Base-by-base conservation (phyloP, 1,139 yeast genomes). In the Pneumocystis jirovecii region DNA sequence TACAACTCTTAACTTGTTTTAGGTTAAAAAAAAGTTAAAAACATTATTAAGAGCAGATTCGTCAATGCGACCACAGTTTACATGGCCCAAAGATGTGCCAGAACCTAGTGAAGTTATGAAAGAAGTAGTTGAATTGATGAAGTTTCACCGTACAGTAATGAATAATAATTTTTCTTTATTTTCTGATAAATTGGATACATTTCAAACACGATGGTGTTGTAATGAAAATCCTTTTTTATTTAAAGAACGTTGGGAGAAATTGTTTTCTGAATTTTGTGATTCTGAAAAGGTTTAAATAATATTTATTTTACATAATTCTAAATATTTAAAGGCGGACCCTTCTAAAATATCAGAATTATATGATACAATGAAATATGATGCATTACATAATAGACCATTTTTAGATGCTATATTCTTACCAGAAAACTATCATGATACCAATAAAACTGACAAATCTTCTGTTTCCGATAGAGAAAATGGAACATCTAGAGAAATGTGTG, bases 61-160 rank as follows among this genome's bases (percentile, higher is more conserved):
- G 66, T 96, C 90, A 72, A 97, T 97, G 0, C 98, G 98, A n/a
- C 90, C 96, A 0, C 97, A 93, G 73, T 95, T 95, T 75, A 89
- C 98, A 0, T 95, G 99, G 99, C 98, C 99, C 1, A 89, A 95
- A 19, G 89, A 90, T 73, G 90, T 93, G 87, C 98, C 98, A 0
- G 95, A 93, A 74, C 99, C 99, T 0, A 91, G 89, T 75, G 83
- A 86, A 64, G 98, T 95, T 12, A 87, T 95, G 71, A 87, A 89
- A 72, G 80, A 97, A 68, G 98, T 95, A 42, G 96, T 95, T 63
- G 96, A 90, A 72, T 80, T 95, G 72, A 93, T 95, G 98, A 89
- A 86, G 74, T 91, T 87, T 75, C 97, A 93, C 73, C 85, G 85
- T 65, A 83, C 82, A 71, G 85, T 95, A 63, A 85, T 95, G 93